Evolutionary conservation across 805 yeast genomes (phyloP).

Genomic region (Brettanomyces nanus): DNA sequence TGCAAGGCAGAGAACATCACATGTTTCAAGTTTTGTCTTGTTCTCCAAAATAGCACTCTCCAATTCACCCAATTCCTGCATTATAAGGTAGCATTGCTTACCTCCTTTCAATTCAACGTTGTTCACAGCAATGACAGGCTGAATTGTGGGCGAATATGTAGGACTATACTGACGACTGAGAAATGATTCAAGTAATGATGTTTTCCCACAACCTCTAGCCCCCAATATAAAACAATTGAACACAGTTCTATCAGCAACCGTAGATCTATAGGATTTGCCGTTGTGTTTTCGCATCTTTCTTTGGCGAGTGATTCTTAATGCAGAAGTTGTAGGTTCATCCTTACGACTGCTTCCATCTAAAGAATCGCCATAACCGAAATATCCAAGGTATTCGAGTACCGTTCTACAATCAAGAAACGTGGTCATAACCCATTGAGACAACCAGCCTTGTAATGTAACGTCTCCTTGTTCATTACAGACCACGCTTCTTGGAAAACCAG

Average conservation of each 20-base stretch:
- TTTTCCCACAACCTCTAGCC: conserved; percentile 79
- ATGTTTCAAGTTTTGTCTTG: conserved; percentile 58
- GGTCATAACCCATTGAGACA: conserved; percentile 98
- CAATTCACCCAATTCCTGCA: conserved; percentile 84
- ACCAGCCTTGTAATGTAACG: conserved; percentile 95
- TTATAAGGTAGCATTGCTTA: conserved; percentile 83
- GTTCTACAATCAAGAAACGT: conserved; percentile 78
- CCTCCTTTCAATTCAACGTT: conserved; percentile 93
- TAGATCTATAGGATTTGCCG: conserved; percentile 56
- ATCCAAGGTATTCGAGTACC: conserved; percentile 82
- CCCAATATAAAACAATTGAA: conserved; percentile 88
- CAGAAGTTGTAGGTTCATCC: conserved; percentile 26
- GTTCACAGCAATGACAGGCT: conserved; percentile 77
- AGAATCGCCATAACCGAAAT: conserved; percentile 70
- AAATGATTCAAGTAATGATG: conserved; percentile 76
- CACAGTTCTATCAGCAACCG: conserved; percentile 77
- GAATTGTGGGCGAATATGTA: conserved; percentile 70
- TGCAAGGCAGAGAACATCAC: conserved; percentile 84
- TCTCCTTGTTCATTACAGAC: conserved; percentile 86
- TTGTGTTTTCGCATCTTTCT: conserved; percentile 60
- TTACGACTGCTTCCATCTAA: conserved; percentile 8
- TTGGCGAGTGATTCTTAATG: conserved; percentile 76
- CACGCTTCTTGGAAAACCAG: conserved; percentile 79
- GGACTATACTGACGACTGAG: conserved; percentile 66
- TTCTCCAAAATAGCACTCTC: conserved; percentile 79